Evolutionary conservation across 345 rosid genomes (phyloP), one percentile per base, ranked within the genome.

Genomic region (Hirschfeldia incana): DNA sequence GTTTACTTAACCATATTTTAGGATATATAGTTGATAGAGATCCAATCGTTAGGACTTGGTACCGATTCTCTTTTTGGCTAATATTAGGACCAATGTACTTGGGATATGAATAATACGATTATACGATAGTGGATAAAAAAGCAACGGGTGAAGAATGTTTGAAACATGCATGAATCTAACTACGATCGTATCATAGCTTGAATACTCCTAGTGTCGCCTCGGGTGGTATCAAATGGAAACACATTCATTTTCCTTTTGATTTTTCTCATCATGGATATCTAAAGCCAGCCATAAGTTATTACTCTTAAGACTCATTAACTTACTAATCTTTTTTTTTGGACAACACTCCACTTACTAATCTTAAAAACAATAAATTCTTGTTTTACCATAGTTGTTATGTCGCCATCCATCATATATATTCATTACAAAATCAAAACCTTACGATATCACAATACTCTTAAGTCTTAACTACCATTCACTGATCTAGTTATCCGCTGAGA

Each of bases 81-180:
- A 7, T 17, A 21, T 70, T 70, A 28, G 58, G 66, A 42, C 7
- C 58, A 65, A 71, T 55, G 46, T 21, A 21, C 71, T 36, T 64
- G 65, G 71, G 33, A 39, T 57, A 30, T 42, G 60, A 39, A 71
- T 65, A 4, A 77, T 70, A 55, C 27, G 33, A 71, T 65, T 2
- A 77, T 70, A 55, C 27, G 33, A 70, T 63, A 36, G 1, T 64
- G 76, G 65, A 65, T 77, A 65, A 7, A 78, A 64, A 78, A 65
- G 58, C 63, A 73, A 73, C 33, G 81, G 55, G 8, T n/a, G 17
- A 67, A 58, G 39, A 78, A 42, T 67, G 74, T 73, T 73, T 73
- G 78, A 73, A 74, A 73, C 59, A 79, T 79, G 82, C 82, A 79
- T 79, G 82, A 68, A 79, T 74, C 78, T 79, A 68, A 74, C 70